Percentiles rank a stretch among this genome's conserved stretches.
Conservation (phyloP, 371 early-diverging fungal genomes). For the Rhizopus microsporus region DNA sequence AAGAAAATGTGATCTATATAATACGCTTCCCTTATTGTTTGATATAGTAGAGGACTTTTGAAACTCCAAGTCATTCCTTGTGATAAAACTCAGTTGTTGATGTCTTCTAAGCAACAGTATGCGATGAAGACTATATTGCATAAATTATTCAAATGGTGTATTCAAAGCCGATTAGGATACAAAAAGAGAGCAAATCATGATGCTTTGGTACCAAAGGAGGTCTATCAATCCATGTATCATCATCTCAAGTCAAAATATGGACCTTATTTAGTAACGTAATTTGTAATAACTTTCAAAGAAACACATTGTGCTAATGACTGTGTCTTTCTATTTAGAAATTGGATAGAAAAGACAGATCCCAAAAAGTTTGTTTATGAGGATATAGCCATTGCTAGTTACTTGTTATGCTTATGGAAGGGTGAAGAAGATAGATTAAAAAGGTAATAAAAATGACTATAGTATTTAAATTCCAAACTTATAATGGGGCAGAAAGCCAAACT, state of each 20-base stretch:
- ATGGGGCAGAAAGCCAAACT: conserved; percentile 48
- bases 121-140: conserved; percentile 67
- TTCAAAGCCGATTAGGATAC: conserved; percentile 72
- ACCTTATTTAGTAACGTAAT: conserved; percentile 45
- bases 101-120: conserved; percentile 46
- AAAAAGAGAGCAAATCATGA: conserved; percentile 75
- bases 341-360: conserved; percentile 85
- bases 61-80: conserved; percentile 36
- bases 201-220: conserved; percentile 67
- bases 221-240: conserved; percentile 62
- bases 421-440: conserved; percentile 35
- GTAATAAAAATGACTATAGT: conserved; percentile 3
- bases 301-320: conserved; percentile 7
- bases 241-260: conserved; percentile 71
- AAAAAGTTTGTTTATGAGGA: conserved; percentile 86
- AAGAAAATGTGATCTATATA: neutral
- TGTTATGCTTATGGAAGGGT: conserved; percentile 73
- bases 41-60: conserved; percentile 16
- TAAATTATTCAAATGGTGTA: conserved; percentile 79
- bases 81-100: conserved; percentile 4
- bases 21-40: neutral
- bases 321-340: conserved; percentile 36
- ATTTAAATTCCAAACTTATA: conserved; percentile 3
- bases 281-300: neutral
- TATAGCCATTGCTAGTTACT: conserved; percentile 81